These are phyloP conservation scores for Phaffia rhodozyma DNA, from an alignment of 1,284 basidiomycete species.

Conservation along the genomic window DNA sequence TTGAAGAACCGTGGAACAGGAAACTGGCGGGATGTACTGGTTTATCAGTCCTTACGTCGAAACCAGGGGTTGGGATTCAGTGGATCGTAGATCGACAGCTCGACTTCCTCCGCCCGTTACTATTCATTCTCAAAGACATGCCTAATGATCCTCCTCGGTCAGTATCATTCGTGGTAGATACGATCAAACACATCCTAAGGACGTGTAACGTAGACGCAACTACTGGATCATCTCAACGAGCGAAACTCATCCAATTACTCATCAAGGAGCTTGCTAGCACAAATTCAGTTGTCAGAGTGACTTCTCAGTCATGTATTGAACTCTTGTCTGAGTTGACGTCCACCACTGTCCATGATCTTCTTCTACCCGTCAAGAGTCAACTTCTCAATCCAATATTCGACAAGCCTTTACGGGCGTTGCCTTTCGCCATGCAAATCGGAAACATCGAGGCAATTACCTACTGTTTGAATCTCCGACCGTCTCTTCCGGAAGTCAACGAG, in stretches of 20 bases:
- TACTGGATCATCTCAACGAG: constrained; percentile 35
- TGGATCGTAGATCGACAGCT: constrained; percentile 84
- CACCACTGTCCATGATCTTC: constrained; percentile 61
- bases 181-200: constrained; percentile 63
- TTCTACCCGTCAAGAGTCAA: constrained; percentile 75
- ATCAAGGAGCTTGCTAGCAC: constrained; percentile 82
- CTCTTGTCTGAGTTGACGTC: constrained; percentile 65
- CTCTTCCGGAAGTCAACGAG: constrained; percentile 78
- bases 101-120: constrained; percentile 78
- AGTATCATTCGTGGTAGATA: constrained; percentile 64
- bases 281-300: constrained; percentile 72
- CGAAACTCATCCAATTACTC: constrained; percentile 66
- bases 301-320: constrained; percentile 70
- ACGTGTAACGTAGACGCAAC: constrained; percentile 47
- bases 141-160: constrained; percentile 79
- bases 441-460: constrained; percentile 97
- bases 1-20: constrained; percentile 74
- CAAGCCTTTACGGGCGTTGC: constrained; percentile 91
- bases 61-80: constrained; percentile 56
- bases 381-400: constrained; percentile 84
- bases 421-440: constrained; percentile 92
- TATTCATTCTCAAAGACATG: constrained; percentile 92
- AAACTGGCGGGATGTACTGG: constrained; percentile 80
- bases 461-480: constrained; percentile 69
- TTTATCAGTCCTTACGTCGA: constrained; percentile 61